Conservation (phyloP, 441 rosid genomes). For the Erodium moschatum region DNA sequence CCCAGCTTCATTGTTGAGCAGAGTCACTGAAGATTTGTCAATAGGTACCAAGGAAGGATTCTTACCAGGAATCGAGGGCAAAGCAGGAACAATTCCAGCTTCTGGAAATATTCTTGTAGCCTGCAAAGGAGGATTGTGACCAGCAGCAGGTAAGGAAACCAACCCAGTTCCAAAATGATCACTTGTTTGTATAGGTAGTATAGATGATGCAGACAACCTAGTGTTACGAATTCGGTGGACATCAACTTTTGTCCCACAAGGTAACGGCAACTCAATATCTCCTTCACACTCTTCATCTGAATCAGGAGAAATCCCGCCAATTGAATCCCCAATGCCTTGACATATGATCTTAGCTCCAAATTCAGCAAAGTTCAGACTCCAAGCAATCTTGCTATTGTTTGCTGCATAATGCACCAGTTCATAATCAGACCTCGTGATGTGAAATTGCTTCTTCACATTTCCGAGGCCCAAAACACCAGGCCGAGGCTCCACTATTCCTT, state of each 20-base stretch:
- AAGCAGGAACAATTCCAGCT: neutral
- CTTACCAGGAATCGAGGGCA: neutral
- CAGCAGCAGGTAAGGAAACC: slow-evolving; percentile 33
- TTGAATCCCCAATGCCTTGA: slow-evolving; percentile 27
- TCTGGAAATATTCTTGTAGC: neutral
- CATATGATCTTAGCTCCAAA: slow-evolving; percentile 71
- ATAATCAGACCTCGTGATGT: slow-evolving; percentile 62
- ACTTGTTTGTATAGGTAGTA: slow-evolving; percentile 27
- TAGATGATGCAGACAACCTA: slow-evolving; percentile 30
- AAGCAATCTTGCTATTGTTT: slow-evolving; percentile 48
- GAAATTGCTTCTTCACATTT: slow-evolving; percentile 35
- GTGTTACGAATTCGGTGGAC: slow-evolving; percentile 47
- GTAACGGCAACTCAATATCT: slow-evolving; percentile 32
- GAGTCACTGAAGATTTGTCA: slow-evolving; percentile 33
- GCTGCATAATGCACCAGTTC: slow-evolving; percentile 54
- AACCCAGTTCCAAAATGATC: slow-evolving; percentile 27
- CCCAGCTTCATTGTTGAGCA: slow-evolving; percentile 31
- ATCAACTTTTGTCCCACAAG: slow-evolving; percentile 44
- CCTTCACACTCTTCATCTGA: slow-evolving; percentile 24
- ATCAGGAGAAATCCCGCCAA: slow-evolving; percentile 24
- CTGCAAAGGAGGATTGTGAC: slow-evolving; percentile 25
- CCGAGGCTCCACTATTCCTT: slow-evolving; percentile 29
- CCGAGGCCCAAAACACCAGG: slow-evolving; percentile 28
- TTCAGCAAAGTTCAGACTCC: slow-evolving; percentile 74
- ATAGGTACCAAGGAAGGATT: slow-evolving; percentile 15